These are phyloP conservation scores for Exsudoporus frostii DNA, from an alignment of 768 basidiomycete genomes.

Conservation along the genomic window DNA sequence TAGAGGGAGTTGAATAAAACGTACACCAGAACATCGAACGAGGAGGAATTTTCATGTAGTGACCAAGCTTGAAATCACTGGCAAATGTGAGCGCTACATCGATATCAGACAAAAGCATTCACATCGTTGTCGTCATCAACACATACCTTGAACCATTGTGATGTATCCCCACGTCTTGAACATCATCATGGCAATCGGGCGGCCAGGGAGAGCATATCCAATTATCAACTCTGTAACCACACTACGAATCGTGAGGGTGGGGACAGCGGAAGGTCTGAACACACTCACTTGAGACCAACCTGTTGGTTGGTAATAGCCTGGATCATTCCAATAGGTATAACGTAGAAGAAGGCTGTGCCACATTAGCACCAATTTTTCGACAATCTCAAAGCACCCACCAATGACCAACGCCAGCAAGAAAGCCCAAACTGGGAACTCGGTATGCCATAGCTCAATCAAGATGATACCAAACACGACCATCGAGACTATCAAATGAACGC, in stretches of 20 bases:
- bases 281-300: conserved; percentile 48
- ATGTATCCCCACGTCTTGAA: conserved; percentile 76
- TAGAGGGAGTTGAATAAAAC: background rate
- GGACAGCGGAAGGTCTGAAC: background rate
- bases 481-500: conserved; percentile 25
- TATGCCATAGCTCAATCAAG: conserved; percentile 59
- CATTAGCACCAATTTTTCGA: background rate
- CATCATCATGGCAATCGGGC: conserved; percentile 78
- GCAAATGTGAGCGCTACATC: conserved; percentile 55
- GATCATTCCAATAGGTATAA: conserved; percentile 74
- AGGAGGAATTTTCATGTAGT: conserved; percentile 70
- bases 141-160: conserved; percentile 46
- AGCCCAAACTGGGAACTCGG: conserved; percentile 44
- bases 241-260: conserved; percentile 10
- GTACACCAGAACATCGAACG: conserved; percentile 60
- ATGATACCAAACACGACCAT: conserved; percentile 60
- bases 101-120: background rate
- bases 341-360: conserved; percentile 49
- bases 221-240: conserved; percentile 74
- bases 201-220: conserved; percentile 54
- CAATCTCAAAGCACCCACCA: conserved; percentile 19
- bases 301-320: conserved; percentile 80
- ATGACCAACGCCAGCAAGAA: conserved; percentile 35
- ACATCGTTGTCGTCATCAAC: background rate
- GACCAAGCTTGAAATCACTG: conserved; percentile 73